Evolutionary conservation across 345 rosid genomes (phyloP).

Genomic region (Corchorus olitorius): DNA sequence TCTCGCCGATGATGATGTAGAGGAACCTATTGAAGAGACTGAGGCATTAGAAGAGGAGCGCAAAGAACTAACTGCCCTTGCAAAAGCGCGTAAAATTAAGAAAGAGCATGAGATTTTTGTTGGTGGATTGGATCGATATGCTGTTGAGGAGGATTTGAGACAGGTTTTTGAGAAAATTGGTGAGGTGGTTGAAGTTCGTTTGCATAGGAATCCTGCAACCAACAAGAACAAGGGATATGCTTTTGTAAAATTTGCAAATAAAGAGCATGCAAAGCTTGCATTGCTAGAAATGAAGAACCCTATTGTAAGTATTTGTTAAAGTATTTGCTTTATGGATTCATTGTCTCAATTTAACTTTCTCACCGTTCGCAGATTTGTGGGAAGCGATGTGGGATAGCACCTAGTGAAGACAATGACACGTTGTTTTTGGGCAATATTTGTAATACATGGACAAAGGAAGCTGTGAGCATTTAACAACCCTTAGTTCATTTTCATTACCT

Average conservation of each 20-base stretch:
- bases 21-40: slow-evolving; percentile 46
- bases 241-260: slow-evolving; percentile 60
- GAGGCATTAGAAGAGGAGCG: slow-evolving; percentile 50
- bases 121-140: slow-evolving; percentile 62
- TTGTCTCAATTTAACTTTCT: slow-evolving; percentile 11
- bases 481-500: not conserved
- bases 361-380: slow-evolving; percentile 50
- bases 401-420: slow-evolving; percentile 67
- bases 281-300: slow-evolving; percentile 70
- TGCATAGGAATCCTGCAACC: slow-evolving; percentile 46
- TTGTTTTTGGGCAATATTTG: slow-evolving; percentile 66
- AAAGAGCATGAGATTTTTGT: slow-evolving; percentile 66
- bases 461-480: slow-evolving; percentile 45
- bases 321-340: not conserved
- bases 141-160: slow-evolving; percentile 59
- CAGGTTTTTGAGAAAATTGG: slow-evolving; percentile 60
- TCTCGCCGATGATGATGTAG: slow-evolving; percentile 41
- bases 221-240: slow-evolving; percentile 67
- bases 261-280: slow-evolving; percentile 56
- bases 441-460: slow-evolving; percentile 74
- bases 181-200: slow-evolving; percentile 55
- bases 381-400: slow-evolving; percentile 66
- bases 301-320: slow-evolving; percentile 39
- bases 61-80: slow-evolving; percentile 47
- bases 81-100: slow-evolving; percentile 53